Conservation (phyloP, 768 basidiomycete species). For the Mycena alexandri region DNA sequence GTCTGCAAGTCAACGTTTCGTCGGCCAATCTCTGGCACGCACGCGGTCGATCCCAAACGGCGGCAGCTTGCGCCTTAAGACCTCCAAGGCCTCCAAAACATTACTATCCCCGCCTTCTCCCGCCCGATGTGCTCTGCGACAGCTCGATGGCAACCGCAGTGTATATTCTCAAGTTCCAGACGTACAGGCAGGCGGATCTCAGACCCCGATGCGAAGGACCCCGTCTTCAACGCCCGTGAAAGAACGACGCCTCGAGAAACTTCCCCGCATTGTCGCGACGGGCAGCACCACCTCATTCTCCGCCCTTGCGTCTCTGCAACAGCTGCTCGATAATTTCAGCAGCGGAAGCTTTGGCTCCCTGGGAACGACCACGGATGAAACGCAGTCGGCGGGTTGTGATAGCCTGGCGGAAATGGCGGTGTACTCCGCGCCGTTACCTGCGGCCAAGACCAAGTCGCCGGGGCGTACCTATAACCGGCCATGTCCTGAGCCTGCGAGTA, state of each 20-base stretch:
- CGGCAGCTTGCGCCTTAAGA: too few species aligned
- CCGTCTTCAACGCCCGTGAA: constrained; percentile 22
- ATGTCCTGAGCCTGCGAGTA: neutral
- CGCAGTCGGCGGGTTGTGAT: constrained; percentile 17
- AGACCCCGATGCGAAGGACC: too few species aligned
- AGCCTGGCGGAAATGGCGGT: neutral
- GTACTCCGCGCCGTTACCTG: neutral
- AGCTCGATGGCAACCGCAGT: constrained; percentile 28
- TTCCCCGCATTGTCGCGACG: neutral
- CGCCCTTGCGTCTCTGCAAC: constrained; percentile 43
- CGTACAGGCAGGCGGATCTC: too few species aligned
- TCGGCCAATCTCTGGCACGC: too few species aligned
- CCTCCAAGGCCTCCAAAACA: neutral
- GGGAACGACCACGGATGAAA: constrained; percentile 39
- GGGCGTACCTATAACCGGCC: neutral
- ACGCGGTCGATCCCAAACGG: too few species aligned
- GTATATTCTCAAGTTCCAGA: too few species aligned
- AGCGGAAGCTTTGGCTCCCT: constrained; percentile 53
- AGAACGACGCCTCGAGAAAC: neutral
- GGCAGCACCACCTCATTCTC: constrained; percentile 21
- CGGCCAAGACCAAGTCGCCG: neutral
- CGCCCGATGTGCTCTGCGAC: constrained; percentile 12
- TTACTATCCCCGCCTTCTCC: constrained; percentile 14
- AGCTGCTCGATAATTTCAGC: constrained; percentile 45
- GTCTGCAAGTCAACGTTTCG: constrained; percentile 17